phyloP scores from a whole-genome alignment of 768 basidiomycete genomes.

The Russula brevipes region DNA sequence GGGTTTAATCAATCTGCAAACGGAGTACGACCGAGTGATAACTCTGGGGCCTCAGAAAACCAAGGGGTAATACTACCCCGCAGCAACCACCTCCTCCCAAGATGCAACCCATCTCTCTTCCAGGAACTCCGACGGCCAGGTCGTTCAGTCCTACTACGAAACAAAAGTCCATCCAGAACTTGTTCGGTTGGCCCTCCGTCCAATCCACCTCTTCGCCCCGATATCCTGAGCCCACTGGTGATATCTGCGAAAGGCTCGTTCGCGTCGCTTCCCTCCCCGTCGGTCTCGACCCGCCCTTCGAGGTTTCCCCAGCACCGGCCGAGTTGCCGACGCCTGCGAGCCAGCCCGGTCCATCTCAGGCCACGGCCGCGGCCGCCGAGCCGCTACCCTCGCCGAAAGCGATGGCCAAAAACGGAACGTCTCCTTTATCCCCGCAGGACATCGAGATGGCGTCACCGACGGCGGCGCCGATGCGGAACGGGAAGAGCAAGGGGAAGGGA shows the following conservation, averaged over 20 bases:
- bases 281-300: constrained; percentile 16
- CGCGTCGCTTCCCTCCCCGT: constrained; percentile 20
- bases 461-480: constrained; percentile 2
- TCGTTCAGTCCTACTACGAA: constrained; percentile 27
- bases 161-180: constrained; percentile 25
- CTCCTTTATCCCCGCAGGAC: constrained; percentile 11
- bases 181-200: constrained; percentile 28
- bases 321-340: constrained; percentile 3
- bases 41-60: not conserved
- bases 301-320: constrained; percentile 1
- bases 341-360: not conserved
- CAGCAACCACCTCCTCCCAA: constrained; percentile 28
- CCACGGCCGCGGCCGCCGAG: not conserved
- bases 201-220: constrained; percentile 19
- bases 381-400: not conserved
- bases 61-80: not conserved
- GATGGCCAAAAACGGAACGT: not conserved
- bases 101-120: constrained; percentile 29
- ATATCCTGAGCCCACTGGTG: constrained; percentile 30
- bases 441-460: constrained; percentile 21
- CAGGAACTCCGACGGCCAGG: constrained; percentile 32
- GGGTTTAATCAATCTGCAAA: not conserved
- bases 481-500: constrained; percentile 18
- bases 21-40: not conserved
- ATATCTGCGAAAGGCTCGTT: constrained; percentile 14